These are phyloP conservation scores for Rhododendron ovatum DNA, from an alignment of 148 eudicot genomes.

Conservation along the genomic window DNA sequence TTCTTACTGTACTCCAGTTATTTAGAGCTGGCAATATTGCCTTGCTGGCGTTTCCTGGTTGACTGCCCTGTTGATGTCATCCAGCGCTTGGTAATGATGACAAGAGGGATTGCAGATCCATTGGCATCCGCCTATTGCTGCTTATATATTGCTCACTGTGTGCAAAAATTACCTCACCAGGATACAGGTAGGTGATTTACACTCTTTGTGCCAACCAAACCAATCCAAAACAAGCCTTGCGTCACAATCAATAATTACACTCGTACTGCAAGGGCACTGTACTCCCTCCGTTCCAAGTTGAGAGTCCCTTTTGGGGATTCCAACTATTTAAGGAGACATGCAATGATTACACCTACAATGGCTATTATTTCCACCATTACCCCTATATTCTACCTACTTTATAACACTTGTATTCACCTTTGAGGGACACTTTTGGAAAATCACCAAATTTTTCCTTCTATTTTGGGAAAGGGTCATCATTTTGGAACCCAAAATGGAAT, in stretches of 20 bases:
- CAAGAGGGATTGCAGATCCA: constrained; percentile 76
- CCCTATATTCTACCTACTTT: too few species aligned
- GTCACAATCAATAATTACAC: not conserved
- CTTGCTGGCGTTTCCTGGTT: constrained; percentile 65
- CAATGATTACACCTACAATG: too few species aligned
- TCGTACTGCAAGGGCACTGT: not conserved
- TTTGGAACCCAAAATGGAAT: too few species aligned
- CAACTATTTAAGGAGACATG: too few species aligned
- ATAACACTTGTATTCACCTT: too few species aligned
- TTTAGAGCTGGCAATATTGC: constrained; percentile 72
- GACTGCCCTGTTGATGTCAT: constrained; percentile 37
- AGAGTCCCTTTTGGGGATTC: too few species aligned
- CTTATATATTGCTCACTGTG: constrained; percentile 53
- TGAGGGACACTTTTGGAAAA: too few species aligned
- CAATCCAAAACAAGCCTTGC: not conserved
- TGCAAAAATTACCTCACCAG: constrained; percentile 35
- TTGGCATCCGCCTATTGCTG: constrained; percentile 71
- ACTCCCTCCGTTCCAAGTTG: too few species aligned
- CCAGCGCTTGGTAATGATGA: constrained; percentile 64
- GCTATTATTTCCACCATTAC: too few species aligned
- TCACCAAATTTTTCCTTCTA: too few species aligned
- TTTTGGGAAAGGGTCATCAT: too few species aligned
- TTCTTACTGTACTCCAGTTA: constrained; percentile 36
- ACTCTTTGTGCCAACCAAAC: not conserved
- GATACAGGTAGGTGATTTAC: constrained; percentile 32